Evolutionary conservation across 2,329 filamentous ascomycete species (phyloP).

Genomic region (Aaosphaeria pasadenensis): DNA sequence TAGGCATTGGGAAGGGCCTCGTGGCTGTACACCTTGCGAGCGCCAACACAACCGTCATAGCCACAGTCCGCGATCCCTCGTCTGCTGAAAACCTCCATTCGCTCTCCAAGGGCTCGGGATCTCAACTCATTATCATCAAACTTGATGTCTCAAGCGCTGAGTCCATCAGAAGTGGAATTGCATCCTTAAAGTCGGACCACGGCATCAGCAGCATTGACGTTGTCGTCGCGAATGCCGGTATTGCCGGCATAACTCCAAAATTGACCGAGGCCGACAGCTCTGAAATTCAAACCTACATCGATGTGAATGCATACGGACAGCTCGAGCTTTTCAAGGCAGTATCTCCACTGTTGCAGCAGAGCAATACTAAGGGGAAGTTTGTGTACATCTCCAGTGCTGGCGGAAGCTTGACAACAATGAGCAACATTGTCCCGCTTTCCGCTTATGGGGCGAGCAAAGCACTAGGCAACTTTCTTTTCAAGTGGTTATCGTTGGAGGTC

Average conservation of each 20-base stretch:
- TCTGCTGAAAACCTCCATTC: slow-evolving; percentile 21
- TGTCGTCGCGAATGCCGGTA: slow-evolving; percentile 40
- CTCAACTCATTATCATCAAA: slow-evolving; percentile 8
- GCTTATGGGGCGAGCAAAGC: slow-evolving; percentile 17
- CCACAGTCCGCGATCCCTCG: slow-evolving; percentile 34
- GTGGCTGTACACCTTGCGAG: slow-evolving; percentile 32
- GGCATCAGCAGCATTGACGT: slow-evolving; percentile 23
- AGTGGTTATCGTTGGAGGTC: slow-evolving; percentile 14
- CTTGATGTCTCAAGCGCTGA: slow-evolving; percentile 16
- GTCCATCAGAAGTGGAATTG: slow-evolving; percentile 16
- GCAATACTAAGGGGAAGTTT: slow-evolving; percentile 7
- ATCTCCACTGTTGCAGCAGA: slow-evolving; percentile 4
- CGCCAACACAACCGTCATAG: slow-evolving; percentile 40
- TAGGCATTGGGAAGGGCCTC: slow-evolving; percentile 37
- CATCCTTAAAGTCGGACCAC: slow-evolving; percentile 15
- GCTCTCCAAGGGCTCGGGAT: slow-evolving; percentile 15
- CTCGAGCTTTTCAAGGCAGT: slow-evolving; percentile 14
- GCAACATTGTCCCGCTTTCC: slow-evolving; percentile 1
- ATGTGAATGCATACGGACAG: slow-evolving; percentile 14
- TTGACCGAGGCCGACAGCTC: not conserved
- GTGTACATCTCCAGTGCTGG: slow-evolving; percentile 11
- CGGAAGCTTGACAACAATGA: slow-evolving; percentile 10
- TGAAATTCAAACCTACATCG: slow-evolving; percentile 9
- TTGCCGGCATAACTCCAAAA: slow-evolving; percentile 7
- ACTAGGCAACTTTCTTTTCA: slow-evolving; percentile 13